These are phyloP conservation scores for Ceratocystis smalleyi DNA, from an alignment of 2,329 filamentous ascomycete genomes.

Conservation along the genomic window DNA sequence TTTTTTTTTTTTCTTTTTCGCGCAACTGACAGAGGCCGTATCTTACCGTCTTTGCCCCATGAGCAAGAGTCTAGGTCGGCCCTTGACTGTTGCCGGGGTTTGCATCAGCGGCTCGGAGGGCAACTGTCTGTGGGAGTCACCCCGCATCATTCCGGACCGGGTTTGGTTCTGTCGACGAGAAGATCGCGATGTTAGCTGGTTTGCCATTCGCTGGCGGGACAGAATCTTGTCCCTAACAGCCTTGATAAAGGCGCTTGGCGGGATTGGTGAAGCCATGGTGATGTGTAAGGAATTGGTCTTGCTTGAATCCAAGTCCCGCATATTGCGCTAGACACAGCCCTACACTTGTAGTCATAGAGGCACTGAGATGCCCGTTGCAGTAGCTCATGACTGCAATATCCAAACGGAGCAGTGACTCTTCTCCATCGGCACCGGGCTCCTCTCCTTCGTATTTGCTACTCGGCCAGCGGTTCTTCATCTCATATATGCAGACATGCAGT, in stretches of 20 bases:
- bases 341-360: neutral
- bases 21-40: neutral
- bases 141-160: constrained; percentile 33
- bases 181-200: constrained; percentile 18
- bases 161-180: constrained; percentile 42
- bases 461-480: neutral
- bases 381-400: neutral
- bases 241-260: neutral
- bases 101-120: constrained; percentile 29
- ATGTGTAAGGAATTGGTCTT: neutral
- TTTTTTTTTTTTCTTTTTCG: too few relatives aligned
- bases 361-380: neutral
- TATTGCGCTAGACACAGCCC: neutral
- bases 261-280: neutral
- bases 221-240: neutral
- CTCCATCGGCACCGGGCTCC: neutral
- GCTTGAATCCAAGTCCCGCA: neutral
- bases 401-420: neutral
- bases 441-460: neutral
- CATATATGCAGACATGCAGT: neutral
- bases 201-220: constrained; percentile 7
- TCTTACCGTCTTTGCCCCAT: constrained; percentile 88
- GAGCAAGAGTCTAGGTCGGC: constrained; percentile 71
- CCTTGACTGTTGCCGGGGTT: constrained; percentile 28
- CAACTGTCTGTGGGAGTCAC: constrained; percentile 32